Percentiles rank a stretch among this genome's conserved stretches.
These are phyloP conservation scores for Albatrellus ellisii DNA, from an alignment of 768 basidiomycete genomes.

Conservation along the genomic window DNA sequence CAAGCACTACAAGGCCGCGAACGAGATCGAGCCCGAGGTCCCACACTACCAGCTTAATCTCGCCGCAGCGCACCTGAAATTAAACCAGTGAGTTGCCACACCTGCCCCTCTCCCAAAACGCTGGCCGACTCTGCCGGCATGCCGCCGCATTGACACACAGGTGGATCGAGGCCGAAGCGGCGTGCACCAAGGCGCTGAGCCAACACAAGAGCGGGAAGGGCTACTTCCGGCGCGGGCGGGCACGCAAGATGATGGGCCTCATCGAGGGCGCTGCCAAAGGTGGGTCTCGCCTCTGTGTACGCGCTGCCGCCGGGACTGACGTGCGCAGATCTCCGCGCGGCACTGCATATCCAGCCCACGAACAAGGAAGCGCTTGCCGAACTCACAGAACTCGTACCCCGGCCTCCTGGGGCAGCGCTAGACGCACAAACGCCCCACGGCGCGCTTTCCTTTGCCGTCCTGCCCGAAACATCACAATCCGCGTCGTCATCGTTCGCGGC, in stretches of 20 bases:
- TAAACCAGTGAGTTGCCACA: conserved; percentile 39
- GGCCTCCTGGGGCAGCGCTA: conserved; percentile 6
- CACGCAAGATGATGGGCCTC: conserved; percentile 45
- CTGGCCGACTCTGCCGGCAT: neutral
- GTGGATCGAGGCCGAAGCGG: conserved; percentile 60
- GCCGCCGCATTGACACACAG: conserved; percentile 22
- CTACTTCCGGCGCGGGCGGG: conserved; percentile 55
- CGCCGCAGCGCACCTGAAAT: conserved; percentile 61
- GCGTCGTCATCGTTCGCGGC: conserved; percentile 18
- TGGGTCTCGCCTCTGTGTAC: no score
- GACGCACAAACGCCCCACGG: conserved; percentile 5
- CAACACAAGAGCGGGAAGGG: conserved; percentile 62
- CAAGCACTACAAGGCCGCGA: conserved; percentile 43
- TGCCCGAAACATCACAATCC: conserved; percentile 14
- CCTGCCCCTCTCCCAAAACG: neutral
- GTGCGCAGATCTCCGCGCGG: conserved; percentile 43
- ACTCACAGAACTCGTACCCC: conserved; percentile 27
- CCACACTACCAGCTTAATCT: conserved; percentile 69
- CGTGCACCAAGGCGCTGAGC: conserved; percentile 48
- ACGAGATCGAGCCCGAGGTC: conserved; percentile 54
- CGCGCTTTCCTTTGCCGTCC: conserved; percentile 1
- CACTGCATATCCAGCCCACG: conserved; percentile 47
- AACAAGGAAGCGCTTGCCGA: conserved; percentile 51
- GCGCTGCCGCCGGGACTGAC: no score
- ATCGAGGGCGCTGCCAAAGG: conserved; percentile 49